phyloP scores from a whole-genome alignment of 2,329 filamentous ascomycete genomes.

The Penicillium sp. region DNA sequence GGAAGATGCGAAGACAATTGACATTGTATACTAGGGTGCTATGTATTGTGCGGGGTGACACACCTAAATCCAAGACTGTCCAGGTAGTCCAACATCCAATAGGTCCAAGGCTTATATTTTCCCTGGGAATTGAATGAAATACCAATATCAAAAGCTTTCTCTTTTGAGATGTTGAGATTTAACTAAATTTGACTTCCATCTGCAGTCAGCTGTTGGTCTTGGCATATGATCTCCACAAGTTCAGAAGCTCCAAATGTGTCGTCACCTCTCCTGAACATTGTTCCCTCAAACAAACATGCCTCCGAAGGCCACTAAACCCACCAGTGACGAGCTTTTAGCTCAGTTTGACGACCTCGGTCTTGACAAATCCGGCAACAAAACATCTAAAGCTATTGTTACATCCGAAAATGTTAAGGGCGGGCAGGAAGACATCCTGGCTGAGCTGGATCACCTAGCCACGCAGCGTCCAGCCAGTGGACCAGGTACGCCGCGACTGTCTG shows the following conservation, averaged over 20 bases:
- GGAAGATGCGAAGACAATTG: neutral
- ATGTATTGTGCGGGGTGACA: neutral
- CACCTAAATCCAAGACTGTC: neutral
- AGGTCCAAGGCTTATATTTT: neutral
- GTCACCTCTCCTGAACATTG: constrained; percentile 25
- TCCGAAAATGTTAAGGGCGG: constrained; percentile 41
- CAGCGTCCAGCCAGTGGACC: constrained; percentile 70
- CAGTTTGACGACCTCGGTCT: constrained; percentile 50
- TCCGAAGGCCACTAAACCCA: constrained; percentile 41
- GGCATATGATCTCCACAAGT: constrained; percentile 21
- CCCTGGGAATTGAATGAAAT: neutral
- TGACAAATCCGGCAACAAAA: constrained; percentile 31
- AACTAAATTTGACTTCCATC: neutral
- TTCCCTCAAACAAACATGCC: constrained; percentile 28
- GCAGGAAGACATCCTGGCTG: constrained; percentile 74
- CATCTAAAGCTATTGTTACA: constrained; percentile 28
- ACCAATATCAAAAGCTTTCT: neutral
- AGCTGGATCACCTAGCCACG: constrained; percentile 76
- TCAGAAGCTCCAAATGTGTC: constrained; percentile 25
- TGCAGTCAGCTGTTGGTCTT: constrained; percentile 18
- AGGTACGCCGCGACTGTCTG: constrained; percentile 70
- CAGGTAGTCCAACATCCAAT: neutral
- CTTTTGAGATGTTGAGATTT: neutral
- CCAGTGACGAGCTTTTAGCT: constrained; percentile 51
- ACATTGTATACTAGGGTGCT: neutral